Base-by-base conservation (phyloP, 73 alveolate species). In the Paramecium sonneborni region DNA sequence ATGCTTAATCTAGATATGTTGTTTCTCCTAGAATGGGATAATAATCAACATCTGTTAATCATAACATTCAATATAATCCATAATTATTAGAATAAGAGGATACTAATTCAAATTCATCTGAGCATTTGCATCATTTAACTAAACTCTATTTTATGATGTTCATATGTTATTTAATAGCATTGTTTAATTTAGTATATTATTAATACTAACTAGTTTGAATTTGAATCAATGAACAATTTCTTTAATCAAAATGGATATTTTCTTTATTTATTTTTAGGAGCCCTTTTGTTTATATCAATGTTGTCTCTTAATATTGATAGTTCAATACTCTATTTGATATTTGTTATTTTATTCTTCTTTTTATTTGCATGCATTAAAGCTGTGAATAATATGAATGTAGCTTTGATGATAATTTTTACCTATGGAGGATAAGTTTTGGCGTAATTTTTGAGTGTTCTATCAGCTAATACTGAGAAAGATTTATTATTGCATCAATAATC, bases 141-240 rank as follows among this genome's bases (percentile, higher is more conserved):
- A 62, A 62, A 62, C 84, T 62, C 48, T 62, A 62, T 26, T 62
- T 62, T 62, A 62, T 62, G 84, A 62, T 62, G 84, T 24, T 62
- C 5, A 3, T 62, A 62, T 62, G 44, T 12, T 62, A 62, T 32
- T 62, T 62, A 8, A 62, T 62, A 23, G 84, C 84, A 0, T 32
- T 62, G 14, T 26, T 62, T 26, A 62, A 30, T 62, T 62, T 26
- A 62, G 84, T 62, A 62, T 24, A 2, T 5, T 26, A 62, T 62
- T 30, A 23, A 26, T 30, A 62, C 39, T 62, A 62, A 26, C 12
- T 62, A 30, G 44, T 9, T 26, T 62, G 84, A 26, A 2, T 30
- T 62, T 62, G 39, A 62, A 26, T 30, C 44, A 2, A 62, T 32
- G 39, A 62, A 32, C 14, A 30, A 2, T 23, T 62, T 62, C 44